A percentile compares a stretch with the other conserved stretches of the same genome.
These are phyloP conservation scores for Saccharomycopsis sp. DNA, from an alignment of 805 yeast species.

Conservation along the genomic window DNA sequence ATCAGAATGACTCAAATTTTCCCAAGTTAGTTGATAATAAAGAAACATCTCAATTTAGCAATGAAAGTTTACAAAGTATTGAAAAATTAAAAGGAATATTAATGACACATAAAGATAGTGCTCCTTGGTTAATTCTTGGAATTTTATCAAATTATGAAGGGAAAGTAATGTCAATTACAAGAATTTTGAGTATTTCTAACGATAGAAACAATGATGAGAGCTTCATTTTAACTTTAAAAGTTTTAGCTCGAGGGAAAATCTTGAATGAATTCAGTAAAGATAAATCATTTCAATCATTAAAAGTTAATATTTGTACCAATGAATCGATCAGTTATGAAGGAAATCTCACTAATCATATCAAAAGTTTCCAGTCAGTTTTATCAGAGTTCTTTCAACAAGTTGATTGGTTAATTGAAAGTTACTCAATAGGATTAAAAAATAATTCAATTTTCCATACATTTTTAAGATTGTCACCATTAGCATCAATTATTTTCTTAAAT, in stretches of 20 bases:
- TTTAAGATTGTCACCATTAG: conserved; percentile 11
- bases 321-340: too few species aligned
- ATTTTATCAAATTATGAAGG: neutral
- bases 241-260: conserved; percentile 34
- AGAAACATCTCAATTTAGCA: too few species aligned
- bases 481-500: conserved; percentile 1
- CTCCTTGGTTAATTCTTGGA: neutral
- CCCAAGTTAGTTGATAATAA: too few species aligned
- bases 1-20: too few species aligned
- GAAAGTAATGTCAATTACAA: conserved; percentile 8
- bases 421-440: neutral
- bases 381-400: too few species aligned
- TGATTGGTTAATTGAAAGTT: too few species aligned
- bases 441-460: neutral
- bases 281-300: neutral
- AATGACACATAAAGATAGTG: neutral
- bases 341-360: neutral
- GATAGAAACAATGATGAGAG: conserved; percentile 26
- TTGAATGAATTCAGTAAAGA: neutral
- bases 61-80: too few species aligned
- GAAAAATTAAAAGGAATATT: neutral
- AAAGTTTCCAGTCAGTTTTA: too few species aligned
- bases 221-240: conserved; percentile 38
- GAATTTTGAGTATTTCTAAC: conserved; percentile 37
- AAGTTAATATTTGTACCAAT: too few species aligned